phyloP scores from a whole-genome alignment of 306 rosid species.

The Ochetophila trinervis region DNA sequence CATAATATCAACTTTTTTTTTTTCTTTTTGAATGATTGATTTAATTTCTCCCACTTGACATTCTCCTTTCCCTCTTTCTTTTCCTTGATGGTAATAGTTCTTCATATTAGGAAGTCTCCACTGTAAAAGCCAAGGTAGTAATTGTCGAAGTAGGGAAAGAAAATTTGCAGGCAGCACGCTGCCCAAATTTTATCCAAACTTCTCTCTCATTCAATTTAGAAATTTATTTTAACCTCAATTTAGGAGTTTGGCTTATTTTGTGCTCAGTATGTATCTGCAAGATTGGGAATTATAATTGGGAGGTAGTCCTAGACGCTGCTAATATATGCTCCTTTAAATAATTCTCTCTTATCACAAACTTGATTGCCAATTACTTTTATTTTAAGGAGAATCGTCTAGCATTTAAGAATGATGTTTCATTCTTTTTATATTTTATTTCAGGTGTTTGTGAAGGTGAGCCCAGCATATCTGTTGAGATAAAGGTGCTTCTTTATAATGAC shows the following conservation, averaged over 20 bases:
- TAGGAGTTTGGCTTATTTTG: not conserved
- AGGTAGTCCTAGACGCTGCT: not conserved
- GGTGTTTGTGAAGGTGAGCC: conserved; percentile 49
- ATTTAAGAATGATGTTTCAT: conserved; percentile 1
- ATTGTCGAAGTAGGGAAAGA: conserved; percentile 3
- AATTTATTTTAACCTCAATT: not conserved
- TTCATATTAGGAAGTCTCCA: not conserved
- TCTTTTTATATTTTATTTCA: conserved; percentile 34
- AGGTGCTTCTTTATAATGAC: conserved; percentile 40
- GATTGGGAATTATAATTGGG: not conserved
- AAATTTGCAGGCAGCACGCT: not conserved
- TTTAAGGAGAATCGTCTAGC: not conserved
- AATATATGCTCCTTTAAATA: not conserved
- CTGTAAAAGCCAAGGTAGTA: not conserved
- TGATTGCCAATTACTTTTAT: not conserved
- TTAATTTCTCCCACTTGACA: conserved; percentile 9
- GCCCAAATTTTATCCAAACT: not conserved
- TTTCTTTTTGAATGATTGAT: conserved; percentile 5
- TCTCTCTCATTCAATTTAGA: not conserved
- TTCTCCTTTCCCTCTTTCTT: not conserved
- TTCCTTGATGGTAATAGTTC: not conserved
- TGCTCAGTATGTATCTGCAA: not conserved
- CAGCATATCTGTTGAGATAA: conserved; percentile 86
- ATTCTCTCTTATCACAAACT: not conserved
- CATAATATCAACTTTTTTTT: not conserved